Percentiles rank a stretch among this genome's conserved stretches.
phyloP scores from a whole-genome alignment of 805 yeast species.

The Spathaspora gorwiae region DNA sequence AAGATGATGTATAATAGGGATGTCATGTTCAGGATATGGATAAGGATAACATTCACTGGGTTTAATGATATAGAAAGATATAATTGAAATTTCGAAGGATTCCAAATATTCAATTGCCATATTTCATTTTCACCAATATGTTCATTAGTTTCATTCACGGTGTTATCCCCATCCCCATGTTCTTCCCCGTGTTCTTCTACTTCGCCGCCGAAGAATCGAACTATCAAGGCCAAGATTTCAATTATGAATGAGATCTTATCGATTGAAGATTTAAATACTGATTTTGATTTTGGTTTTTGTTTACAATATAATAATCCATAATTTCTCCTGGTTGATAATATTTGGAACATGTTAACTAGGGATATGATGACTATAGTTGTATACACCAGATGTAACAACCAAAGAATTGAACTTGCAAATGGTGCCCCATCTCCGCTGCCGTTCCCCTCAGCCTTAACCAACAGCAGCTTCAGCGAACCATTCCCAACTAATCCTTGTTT shows the following conservation, averaged over 20 bases:
- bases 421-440: not conserved
- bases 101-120: constrained; percentile 64
- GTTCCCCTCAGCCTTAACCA: not conserved
- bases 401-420: constrained; percentile 4
- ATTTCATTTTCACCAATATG: constrained; percentile 22
- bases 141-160: too few species aligned
- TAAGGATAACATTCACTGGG: constrained; percentile 48
- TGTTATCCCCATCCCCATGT: too few species aligned
- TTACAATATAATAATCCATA: constrained; percentile 30
- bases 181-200: constrained; percentile 1
- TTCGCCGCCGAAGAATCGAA: constrained; percentile 1
- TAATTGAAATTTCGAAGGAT: constrained; percentile 56
- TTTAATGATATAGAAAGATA: constrained; percentile 51
- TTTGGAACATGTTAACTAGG: constrained; percentile 1
- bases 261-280: constrained; percentile 11
- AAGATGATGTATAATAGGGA: constrained; percentile 30
- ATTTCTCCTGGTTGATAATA: constrained; percentile 15
- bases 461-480: constrained; percentile 2
- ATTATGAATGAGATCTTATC: not conserved
- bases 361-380: not conserved
- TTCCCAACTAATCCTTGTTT: constrained; percentile 6
- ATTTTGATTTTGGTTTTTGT: constrained; percentile 22
- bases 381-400: constrained; percentile 4
- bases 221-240: constrained; percentile 2
- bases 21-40: constrained; percentile 28